Percentiles rank a stretch among this genome's conserved stretches.
Evolutionary conservation across 371 early-diverging fungal genomes (phyloP).

Genomic region (Entomophthora muscae): DNA sequence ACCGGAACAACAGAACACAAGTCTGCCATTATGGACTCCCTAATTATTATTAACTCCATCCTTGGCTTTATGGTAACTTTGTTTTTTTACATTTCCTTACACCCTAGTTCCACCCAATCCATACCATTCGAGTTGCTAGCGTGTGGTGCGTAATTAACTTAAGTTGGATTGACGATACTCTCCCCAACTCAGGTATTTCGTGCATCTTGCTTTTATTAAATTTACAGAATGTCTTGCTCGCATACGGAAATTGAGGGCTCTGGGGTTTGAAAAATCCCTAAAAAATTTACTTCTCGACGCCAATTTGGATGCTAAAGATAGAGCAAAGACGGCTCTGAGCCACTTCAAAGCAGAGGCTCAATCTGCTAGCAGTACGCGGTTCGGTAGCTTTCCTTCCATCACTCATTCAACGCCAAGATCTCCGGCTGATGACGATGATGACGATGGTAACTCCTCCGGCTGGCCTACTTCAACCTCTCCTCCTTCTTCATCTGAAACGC

Average conservation of each 20-base stretch:
- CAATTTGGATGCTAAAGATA: slow-evolving; percentile 50
- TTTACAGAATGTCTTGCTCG: slow-evolving; percentile 18
- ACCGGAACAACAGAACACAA: slow-evolving; percentile 51
- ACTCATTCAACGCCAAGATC: background rate
- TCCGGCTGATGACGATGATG: background rate
- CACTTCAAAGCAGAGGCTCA: slow-evolving; percentile 21
- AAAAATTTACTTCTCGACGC: slow-evolving; percentile 28
- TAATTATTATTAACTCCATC: slow-evolving; percentile 29
- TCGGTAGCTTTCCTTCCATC: background rate
- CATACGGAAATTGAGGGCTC: slow-evolving; percentile 18
- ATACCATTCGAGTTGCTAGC: slow-evolving; percentile 49
- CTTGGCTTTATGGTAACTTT: slow-evolving; percentile 32
- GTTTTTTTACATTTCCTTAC: slow-evolving; percentile 1
- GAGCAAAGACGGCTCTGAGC: slow-evolving; percentile 46
- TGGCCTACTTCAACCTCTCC: background rate
- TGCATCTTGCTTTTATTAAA: background rate
- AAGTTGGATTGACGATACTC: slow-evolving; percentile 53
- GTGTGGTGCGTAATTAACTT: slow-evolving; percentile 70
- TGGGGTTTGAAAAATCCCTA: slow-evolving; percentile 43
- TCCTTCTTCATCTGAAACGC: background rate
- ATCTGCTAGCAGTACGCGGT: background rate
- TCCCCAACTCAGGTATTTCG: slow-evolving; percentile 16
- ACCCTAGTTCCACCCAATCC: slow-evolving; percentile 30
- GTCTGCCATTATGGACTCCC: slow-evolving; percentile 33
- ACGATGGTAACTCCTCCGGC: background rate